A percentile compares a stretch with the other conserved stretches of the same genome.
These are phyloP conservation scores for Santalum album DNA, from an alignment of 164 flowering plant genomes.

Conservation along the genomic window DNA sequence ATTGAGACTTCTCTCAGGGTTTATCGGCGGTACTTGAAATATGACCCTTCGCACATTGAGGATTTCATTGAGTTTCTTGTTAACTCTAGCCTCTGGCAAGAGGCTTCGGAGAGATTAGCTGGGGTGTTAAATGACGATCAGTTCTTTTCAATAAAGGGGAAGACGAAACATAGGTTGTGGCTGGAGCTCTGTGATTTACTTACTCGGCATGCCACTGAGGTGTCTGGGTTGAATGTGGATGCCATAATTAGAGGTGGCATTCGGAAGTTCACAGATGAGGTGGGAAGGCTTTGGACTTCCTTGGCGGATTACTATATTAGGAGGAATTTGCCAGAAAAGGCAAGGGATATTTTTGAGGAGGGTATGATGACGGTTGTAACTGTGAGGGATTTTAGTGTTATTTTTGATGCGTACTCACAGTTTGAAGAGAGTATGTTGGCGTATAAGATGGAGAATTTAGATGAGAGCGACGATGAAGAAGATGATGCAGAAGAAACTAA, in stretches of 20 bases:
- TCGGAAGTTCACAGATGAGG: conserved; percentile 88
- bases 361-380: conserved; percentile 83
- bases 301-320: conserved; percentile 84
- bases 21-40: conserved; percentile 82
- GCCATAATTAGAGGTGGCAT: conserved; percentile 92
- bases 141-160: conserved; percentile 77
- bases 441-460: conserved; percentile 56
- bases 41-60: conserved; percentile 84
- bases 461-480: conserved; percentile 49
- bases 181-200: conserved; percentile 83
- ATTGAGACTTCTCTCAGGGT: conserved; percentile 88
- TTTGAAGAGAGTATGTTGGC: conserved; percentile 84
- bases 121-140: conserved; percentile 79
- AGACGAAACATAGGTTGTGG: conserved; percentile 82
- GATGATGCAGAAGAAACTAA: conserved; percentile 18
- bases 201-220: conserved; percentile 62
- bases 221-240: conserved; percentile 88
- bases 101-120: conserved; percentile 79
- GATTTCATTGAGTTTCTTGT: conserved; percentile 85
- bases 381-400: conserved; percentile 85
- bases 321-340: conserved; percentile 69
- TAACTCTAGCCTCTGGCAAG: conserved; percentile 69
- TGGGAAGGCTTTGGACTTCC: conserved; percentile 89
- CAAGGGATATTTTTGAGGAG: conserved; percentile 89
- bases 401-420: conserved; percentile 77